phyloP scores from a whole-genome alignment of 331 rosid species.

The Quercus phellos region DNA sequence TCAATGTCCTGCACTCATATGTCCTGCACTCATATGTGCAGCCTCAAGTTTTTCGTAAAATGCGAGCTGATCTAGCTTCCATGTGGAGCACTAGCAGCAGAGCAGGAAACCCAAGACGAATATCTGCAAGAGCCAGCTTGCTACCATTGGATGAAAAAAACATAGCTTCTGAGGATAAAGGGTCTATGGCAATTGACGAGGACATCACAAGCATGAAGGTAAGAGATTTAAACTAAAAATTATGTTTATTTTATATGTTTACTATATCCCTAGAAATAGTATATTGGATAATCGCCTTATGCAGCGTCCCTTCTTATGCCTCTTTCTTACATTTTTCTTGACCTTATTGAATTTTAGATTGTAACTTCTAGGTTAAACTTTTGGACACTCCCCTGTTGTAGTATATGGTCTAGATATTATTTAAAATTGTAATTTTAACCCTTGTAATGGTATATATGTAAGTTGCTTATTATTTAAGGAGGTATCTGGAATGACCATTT shows the following conservation, averaged over 20 bases:
- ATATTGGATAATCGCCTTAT: neutral
- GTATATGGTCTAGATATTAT: too few relatives aligned
- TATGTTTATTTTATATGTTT: conserved; percentile 9
- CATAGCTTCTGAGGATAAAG: conserved; percentile 37
- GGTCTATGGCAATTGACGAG: conserved; percentile 43
- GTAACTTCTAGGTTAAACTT: neutral
- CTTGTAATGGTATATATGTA: too few relatives aligned
- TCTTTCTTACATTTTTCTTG: neutral
- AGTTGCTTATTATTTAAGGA: neutral
- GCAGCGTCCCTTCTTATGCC: neutral
- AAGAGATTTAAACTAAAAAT: conserved; percentile 12
- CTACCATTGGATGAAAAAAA: conserved; percentile 30
- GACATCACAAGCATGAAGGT: conserved; percentile 76
- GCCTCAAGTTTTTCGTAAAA: conserved; percentile 83
- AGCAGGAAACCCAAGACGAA: conserved; percentile 48
- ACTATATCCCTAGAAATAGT: conserved; percentile 7
- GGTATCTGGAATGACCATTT: neutral
- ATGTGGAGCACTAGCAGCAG: conserved; percentile 74
- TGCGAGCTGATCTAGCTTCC: conserved; percentile 86
- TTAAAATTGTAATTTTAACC: too few relatives aligned
- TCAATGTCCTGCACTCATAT: conserved; percentile 20
- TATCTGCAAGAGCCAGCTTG: conserved; percentile 43
- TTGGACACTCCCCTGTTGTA: too few relatives aligned
- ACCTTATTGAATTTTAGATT: neutral
- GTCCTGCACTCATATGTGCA: conserved; percentile 36